A percentile compares a stretch with the other conserved stretches of the same genome.
Evolutionary conservation across 148 eudicot genomes (phyloP).

Genomic region (Silene conica): DNA sequence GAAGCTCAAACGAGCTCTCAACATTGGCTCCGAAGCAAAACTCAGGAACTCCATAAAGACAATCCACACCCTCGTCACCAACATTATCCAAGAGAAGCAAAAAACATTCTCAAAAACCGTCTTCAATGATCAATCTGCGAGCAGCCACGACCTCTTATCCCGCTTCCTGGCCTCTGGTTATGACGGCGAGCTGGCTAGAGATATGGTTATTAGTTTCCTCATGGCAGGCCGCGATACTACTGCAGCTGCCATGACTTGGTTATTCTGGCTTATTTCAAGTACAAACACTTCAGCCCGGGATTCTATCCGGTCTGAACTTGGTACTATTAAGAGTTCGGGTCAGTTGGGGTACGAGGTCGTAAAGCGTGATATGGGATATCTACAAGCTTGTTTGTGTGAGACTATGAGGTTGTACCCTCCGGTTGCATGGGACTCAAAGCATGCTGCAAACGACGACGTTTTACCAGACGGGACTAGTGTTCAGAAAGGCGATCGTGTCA

Average conservation of each 20-base stretch:
- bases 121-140: not conserved
- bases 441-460: constrained; percentile 52
- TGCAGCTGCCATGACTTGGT: constrained; percentile 84
- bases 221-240: constrained; percentile 89
- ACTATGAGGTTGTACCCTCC: constrained; percentile 85
- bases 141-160: constrained; percentile 43
- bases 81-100: constrained; percentile 38
- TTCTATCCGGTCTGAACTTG: constrained; percentile 20
- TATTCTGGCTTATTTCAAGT: constrained; percentile 47
- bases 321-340: not conserved
- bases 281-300: constrained; percentile 8
- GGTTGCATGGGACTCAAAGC: constrained; percentile 94
- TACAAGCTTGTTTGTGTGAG: constrained; percentile 71
- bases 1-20: constrained; percentile 54
- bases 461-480: constrained; percentile 77
- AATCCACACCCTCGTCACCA: constrained; percentile 31
- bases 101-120: not conserved
- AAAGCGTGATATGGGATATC: constrained; percentile 43
- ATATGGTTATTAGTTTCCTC: constrained; percentile 70
- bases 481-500: constrained; percentile 55
- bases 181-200: constrained; percentile 40
- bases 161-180: constrained; percentile 46
- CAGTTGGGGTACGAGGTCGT: constrained; percentile 34
- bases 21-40: constrained; percentile 48
- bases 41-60: constrained; percentile 39